Evolutionary conservation across 1,284 basidiomycete species (phyloP).

Genomic region (Rhodotorula sp.): DNA sequence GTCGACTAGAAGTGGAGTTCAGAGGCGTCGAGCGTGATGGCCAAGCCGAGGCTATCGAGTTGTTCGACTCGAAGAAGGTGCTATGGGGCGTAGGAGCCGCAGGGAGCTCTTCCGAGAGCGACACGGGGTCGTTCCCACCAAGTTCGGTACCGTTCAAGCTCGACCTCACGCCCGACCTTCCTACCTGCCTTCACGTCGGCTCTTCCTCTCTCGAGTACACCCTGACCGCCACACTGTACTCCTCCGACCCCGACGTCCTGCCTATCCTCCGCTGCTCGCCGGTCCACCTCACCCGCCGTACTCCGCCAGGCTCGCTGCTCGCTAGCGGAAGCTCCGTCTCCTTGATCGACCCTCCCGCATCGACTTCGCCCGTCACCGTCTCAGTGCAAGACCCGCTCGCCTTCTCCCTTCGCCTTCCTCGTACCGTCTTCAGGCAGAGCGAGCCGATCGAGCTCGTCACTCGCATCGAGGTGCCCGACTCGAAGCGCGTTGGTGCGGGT

Average conservation of each 20-base stretch:
- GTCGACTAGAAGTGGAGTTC: slow-evolving; percentile 25
- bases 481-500: slow-evolving; percentile 22
- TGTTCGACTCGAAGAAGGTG: slow-evolving; percentile 56
- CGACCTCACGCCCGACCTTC: slow-evolving; percentile 36
- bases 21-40: slow-evolving; percentile 22
- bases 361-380: slow-evolving; percentile 4
- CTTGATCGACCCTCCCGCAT: neutral
- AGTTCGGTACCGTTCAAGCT: slow-evolving; percentile 25
- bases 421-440: slow-evolving; percentile 21
- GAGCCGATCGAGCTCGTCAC: slow-evolving; percentile 33
- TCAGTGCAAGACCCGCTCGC: slow-evolving; percentile 12
- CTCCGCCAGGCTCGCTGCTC: slow-evolving; percentile 17
- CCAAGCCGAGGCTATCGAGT: slow-evolving; percentile 55
- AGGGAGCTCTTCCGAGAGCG: slow-evolving; percentile 7
- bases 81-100: slow-evolving; percentile 29
- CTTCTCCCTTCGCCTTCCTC: slow-evolving; percentile 16
- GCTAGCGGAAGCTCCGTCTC: neutral
- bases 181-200: slow-evolving; percentile 34
- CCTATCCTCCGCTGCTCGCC: slow-evolving; percentile 21
- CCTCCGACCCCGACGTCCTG: neutral
- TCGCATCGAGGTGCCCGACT: slow-evolving; percentile 29
- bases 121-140: slow-evolving; percentile 19
- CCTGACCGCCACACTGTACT: slow-evolving; percentile 24
- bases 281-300: slow-evolving; percentile 33
- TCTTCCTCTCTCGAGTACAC: slow-evolving; percentile 34